Conservation (phyloP, 2,329 filamentous ascomycete genomes). For the Pseudocercospora musae region DNA sequence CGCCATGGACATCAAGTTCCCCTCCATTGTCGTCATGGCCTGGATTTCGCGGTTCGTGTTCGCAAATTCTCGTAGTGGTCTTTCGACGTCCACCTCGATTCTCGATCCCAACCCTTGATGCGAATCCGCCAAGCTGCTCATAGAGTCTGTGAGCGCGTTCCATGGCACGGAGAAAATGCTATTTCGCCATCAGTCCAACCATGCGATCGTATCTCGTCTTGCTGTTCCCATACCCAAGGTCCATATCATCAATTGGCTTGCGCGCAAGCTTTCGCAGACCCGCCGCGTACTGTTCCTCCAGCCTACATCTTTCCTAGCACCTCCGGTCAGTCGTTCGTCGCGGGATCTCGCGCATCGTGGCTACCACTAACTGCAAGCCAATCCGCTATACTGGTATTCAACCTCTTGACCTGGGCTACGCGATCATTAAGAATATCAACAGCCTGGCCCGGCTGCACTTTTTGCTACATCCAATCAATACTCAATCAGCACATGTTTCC, state of each 20-base stretch:
- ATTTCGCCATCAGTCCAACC: constrained; percentile 24
- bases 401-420: constrained; percentile 76
- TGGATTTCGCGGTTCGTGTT: constrained; percentile 70
- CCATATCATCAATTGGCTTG: constrained; percentile 56
- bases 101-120: constrained; percentile 77
- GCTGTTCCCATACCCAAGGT: constrained; percentile 68
- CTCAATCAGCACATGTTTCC: constrained; percentile 12
- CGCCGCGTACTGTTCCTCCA: constrained; percentile 86
- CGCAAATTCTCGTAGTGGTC: constrained; percentile 73
- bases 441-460: constrained; percentile 77
- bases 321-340: constrained; percentile 13
- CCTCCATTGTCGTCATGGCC: constrained; percentile 75
- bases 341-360: constrained; percentile 3
- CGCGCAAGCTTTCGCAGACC: constrained; percentile 76
- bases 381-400: constrained; percentile 90
- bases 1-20: constrained; percentile 75
- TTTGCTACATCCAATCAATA: constrained; percentile 55
- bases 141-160: constrained; percentile 78
- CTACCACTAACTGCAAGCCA: constrained; percentile 78
- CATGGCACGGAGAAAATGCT: constrained; percentile 90
- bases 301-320: constrained; percentile 77
- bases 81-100: constrained; percentile 85
- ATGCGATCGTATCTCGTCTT: neutral
- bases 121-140: constrained; percentile 76
- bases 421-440: constrained; percentile 80